phyloP scores from a whole-genome alignment of 1,284 basidiomycete species.

The Cerioporus squamosus region DNA sequence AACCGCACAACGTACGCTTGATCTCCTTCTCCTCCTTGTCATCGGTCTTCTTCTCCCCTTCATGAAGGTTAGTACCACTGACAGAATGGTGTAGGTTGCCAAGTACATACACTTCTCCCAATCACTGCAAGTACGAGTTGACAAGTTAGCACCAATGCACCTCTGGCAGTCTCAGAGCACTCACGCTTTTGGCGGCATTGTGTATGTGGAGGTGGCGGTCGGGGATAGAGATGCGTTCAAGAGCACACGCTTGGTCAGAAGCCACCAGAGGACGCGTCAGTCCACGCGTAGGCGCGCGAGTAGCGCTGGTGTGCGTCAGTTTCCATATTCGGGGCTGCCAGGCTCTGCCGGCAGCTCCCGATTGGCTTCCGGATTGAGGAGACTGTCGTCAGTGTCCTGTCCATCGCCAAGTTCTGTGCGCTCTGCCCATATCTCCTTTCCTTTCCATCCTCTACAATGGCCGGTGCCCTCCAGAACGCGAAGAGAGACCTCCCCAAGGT shows the following conservation, averaged over 20 bases:
- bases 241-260: conserved; percentile 18
- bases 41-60: conserved; percentile 83
- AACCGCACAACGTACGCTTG: conserved; percentile 60
- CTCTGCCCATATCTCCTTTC: conserved; percentile 6
- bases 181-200: conserved; percentile 86
- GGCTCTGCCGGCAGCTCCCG: conserved; percentile 21
- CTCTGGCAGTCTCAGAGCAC: conserved; percentile 26
- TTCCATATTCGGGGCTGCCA: conserved; percentile 14
- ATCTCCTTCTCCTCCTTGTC: conserved; percentile 93
- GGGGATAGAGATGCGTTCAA: conserved; percentile 5
- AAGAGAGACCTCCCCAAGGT: conserved; percentile 87
- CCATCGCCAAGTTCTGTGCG: conserved; percentile 11
- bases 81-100: not conserved
- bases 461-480: conserved; percentile 91
- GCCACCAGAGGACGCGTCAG: conserved; percentile 38
- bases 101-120: conserved; percentile 88
- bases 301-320: not conserved
- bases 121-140: conserved; percentile 60
- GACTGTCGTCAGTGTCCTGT: conserved; percentile 21
- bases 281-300: conserved; percentile 26
- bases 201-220: conserved; percentile 16
- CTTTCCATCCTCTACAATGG: conserved; percentile 57
- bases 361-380: conserved; percentile 6
- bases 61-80: not conserved
- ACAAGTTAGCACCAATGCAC: not conserved